Percentiles rank a stretch among this genome's conserved stretches.
phyloP scores from a whole-genome alignment of 2,329 filamentous ascomycete species.

The Alternaria hordeiaustralica region DNA sequence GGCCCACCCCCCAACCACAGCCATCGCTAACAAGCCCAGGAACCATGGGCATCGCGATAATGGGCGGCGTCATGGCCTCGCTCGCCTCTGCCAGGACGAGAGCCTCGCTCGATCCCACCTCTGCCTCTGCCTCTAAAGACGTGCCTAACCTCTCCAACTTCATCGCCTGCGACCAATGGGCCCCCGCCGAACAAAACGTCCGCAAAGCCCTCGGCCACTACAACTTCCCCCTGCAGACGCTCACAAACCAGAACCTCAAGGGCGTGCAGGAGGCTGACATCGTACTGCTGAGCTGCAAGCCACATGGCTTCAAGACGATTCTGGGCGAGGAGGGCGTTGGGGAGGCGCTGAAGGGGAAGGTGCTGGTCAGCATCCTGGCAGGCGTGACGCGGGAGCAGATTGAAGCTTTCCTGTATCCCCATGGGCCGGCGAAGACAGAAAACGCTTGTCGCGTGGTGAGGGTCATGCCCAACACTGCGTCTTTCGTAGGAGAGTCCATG shows the following conservation, averaged over 20 bases:
- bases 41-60: slow-evolving; percentile 84
- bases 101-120: slow-evolving; percentile 49
- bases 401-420: slow-evolving; percentile 65
- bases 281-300: slow-evolving; percentile 81
- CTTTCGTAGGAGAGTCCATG: slow-evolving; percentile 80
- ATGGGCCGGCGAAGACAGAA: slow-evolving; percentile 53
- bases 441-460: slow-evolving; percentile 70
- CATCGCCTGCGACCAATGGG: slow-evolving; percentile 78
- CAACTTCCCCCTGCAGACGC: slow-evolving; percentile 67
- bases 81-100: slow-evolving; percentile 57
- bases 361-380: slow-evolving; percentile 81
- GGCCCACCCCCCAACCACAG: background rate
- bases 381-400: slow-evolving; percentile 76
- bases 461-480: slow-evolving; percentile 85
- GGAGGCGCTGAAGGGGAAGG: slow-evolving; percentile 76
- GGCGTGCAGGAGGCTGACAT: slow-evolving; percentile 74
- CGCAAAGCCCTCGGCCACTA: slow-evolving; percentile 70
- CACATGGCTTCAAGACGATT: slow-evolving; percentile 73
- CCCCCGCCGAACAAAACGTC: slow-evolving; percentile 73
- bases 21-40: slow-evolving; percentile 56
- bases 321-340: slow-evolving; percentile 71
- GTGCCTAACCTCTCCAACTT: slow-evolving; percentile 68
- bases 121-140: slow-evolving; percentile 47
- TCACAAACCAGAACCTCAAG: slow-evolving; percentile 74
- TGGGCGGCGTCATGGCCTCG: slow-evolving; percentile 78